Conservation (phyloP, 768 basidiomycete genomes). For the Trametes meyenii region DNA sequence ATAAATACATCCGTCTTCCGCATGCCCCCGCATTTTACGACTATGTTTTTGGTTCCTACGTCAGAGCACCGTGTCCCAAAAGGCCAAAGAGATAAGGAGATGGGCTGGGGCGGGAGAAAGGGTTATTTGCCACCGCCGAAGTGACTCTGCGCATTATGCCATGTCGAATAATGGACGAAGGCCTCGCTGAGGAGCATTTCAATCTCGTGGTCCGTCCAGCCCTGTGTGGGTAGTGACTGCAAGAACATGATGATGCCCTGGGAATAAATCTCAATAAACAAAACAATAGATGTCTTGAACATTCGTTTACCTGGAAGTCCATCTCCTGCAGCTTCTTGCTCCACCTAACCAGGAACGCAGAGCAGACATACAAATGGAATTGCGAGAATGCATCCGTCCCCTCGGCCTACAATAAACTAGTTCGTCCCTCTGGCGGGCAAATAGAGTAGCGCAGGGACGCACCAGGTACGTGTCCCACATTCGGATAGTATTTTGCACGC, state of each 20-base stretch:
- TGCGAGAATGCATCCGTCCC: slow-evolving; percentile 98
- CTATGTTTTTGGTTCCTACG: background rate
- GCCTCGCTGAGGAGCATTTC: slow-evolving; percentile 95
- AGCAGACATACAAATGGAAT: slow-evolving; percentile 98
- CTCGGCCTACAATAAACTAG: slow-evolving; percentile 66
- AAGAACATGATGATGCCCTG: slow-evolving; percentile 99
- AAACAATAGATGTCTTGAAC: background rate
- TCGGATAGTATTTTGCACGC: slow-evolving; percentile 92
- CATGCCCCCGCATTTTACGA: slow-evolving; percentile 4
- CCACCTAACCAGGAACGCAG: slow-evolving; percentile 95
- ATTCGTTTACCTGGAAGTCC: slow-evolving; percentile 88
- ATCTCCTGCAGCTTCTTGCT: slow-evolving; percentile 90
- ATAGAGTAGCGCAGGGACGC: slow-evolving; percentile 33
- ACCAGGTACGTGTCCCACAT: slow-evolving; percentile 99
- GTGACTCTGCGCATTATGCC: slow-evolving; percentile 92
- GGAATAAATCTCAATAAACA: background rate
- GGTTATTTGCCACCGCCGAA: slow-evolving; percentile 42
- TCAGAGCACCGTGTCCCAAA: too few species aligned
- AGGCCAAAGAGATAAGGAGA: too few species aligned
- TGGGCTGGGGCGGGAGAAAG: too few species aligned
- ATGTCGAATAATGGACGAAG: slow-evolving; percentile 89
- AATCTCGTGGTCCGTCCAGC: slow-evolving; percentile 95
- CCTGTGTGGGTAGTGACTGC: slow-evolving; percentile 88
- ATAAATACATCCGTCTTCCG: slow-evolving; percentile 22
- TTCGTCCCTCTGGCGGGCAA: background rate